Base-by-base conservation (phyloP, 2,329 filamentous ascomycete species). In the Dactylellina leptospora region DNA sequence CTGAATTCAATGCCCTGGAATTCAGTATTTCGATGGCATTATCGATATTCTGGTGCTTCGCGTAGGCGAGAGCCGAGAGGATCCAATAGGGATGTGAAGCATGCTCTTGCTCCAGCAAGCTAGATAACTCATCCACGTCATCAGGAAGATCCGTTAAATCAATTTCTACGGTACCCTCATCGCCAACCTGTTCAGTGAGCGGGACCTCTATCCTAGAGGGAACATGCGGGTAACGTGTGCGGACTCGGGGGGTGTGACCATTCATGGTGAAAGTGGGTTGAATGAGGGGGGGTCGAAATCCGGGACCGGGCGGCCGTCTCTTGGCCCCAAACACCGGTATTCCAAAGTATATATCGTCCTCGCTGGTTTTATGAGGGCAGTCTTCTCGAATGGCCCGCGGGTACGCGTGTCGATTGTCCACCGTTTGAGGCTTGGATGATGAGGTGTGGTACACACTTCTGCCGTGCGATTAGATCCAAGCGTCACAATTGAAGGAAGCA, bases 61-160 rank as follows among this genome's bases (percentile, higher is more conserved):
- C 93, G 78, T 99, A 99, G 50, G 93, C 93, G 69, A 97, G 85
- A 42, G 96, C 91, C 75, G 97, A 95, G n/a, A 92, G 93, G 84
- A 99, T 93, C 96, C 96, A 99, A 76, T 96, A 96, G 56, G 89
- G 91, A 77, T 93, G 92, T 36, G 91, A 90, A 13, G 92, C 93
- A 78, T 89, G 88, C 80, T 99, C 96, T 78, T 95, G 96, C 82
- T 99, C 93, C 74, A 99, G 87, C 54, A 99, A 85, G 27, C 91
- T 95, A 80, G 95, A 99, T 3, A 99, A 85, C 82, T 99, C 95
- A 48, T 91, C 96, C 18, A 92, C 91, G 78, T 97, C 95, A 79
- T 97, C 95, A 72, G 93, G 87, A 38, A 97, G 87, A 75, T 93
- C 91, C 78, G 93, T 90, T 59, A 97, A 87, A 78, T 96, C 91